Evolutionary conservation across 2,329 filamentous ascomycete species (phyloP).

Genomic region (Aureobasidium sp.): DNA sequence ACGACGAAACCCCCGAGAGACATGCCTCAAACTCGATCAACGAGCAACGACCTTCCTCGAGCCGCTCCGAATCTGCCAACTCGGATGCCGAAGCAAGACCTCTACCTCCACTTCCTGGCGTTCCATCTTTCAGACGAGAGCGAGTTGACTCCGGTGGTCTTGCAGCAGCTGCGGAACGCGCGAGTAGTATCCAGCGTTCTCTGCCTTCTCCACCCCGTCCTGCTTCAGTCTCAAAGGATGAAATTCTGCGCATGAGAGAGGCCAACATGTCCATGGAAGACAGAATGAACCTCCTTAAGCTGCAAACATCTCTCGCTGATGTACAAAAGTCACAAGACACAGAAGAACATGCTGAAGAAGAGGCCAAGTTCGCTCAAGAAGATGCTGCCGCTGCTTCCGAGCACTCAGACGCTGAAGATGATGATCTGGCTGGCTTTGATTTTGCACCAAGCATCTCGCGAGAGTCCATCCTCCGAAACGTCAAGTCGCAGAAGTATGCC

Average conservation of each 20-base stretch:
- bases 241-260: conserved; percentile 67
- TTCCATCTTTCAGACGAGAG: conserved; percentile 50
- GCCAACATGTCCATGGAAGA: conserved; percentile 77
- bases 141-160: conserved; percentile 54
- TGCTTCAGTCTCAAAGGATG: conserved; percentile 63
- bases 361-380: conserved; percentile 20
- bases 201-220: conserved; percentile 66
- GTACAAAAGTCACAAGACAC: not conserved
- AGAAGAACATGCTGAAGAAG: conserved; percentile 19
- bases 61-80: conserved; percentile 63
- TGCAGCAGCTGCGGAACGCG: conserved; percentile 65
- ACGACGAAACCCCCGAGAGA: conserved; percentile 34
- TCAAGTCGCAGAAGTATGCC: conserved; percentile 59
- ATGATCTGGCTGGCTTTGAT: conserved; percentile 29
- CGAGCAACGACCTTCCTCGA: conserved; percentile 49
- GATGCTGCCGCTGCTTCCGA: conserved; percentile 28
- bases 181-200: conserved; percentile 58
- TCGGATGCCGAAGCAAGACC: conserved; percentile 79
- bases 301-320: conserved; percentile 17
- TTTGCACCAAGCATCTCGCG: conserved; percentile 72
- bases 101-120: conserved; percentile 75
- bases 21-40: conserved; percentile 46
- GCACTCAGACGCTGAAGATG: conserved; percentile 22
- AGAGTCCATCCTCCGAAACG: conserved; percentile 84
- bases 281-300: conserved; percentile 75